Conservation (phyloP, 2,329 filamentous ascomycete genomes). For the Aspergillus intermedius region DNA sequence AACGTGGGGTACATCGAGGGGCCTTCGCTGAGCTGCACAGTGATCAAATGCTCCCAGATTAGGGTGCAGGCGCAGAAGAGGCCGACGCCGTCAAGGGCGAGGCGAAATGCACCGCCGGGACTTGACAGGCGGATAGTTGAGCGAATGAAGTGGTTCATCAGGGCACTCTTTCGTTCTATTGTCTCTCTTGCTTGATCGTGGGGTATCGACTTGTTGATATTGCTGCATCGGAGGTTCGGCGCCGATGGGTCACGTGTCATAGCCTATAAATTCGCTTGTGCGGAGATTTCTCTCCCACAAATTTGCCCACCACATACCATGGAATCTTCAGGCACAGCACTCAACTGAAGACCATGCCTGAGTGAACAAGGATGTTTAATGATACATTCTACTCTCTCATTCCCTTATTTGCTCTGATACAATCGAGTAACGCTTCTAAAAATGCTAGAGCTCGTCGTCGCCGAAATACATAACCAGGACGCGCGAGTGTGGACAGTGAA, state of each 20-base stretch:
- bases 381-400: not conserved
- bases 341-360: no score
- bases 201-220: not conserved
- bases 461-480: constrained; percentile 43
- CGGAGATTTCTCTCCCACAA: not conserved
- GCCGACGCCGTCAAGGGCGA: constrained; percentile 26
- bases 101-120: constrained; percentile 18
- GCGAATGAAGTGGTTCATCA: constrained; percentile 27
- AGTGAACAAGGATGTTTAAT: not conserved
- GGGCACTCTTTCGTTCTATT: not conserved
- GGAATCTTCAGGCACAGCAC: not conserved
- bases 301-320: not conserved
- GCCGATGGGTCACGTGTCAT: constrained; percentile 9
- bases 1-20: constrained; percentile 90
- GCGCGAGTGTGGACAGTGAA: constrained; percentile 54
- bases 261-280: constrained; percentile 11
- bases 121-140: constrained; percentile 16
- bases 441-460: constrained; percentile 53
- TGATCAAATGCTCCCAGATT: constrained; percentile 54
- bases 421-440: constrained; percentile 35
- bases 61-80: constrained; percentile 31
- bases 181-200: not conserved
- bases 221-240: constrained; percentile 5
- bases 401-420: not conserved
- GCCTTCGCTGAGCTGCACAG: constrained; percentile 56